Conservation (phyloP, 192 early-diverging fungal species). For the Mortierella claussenii region DNA sequence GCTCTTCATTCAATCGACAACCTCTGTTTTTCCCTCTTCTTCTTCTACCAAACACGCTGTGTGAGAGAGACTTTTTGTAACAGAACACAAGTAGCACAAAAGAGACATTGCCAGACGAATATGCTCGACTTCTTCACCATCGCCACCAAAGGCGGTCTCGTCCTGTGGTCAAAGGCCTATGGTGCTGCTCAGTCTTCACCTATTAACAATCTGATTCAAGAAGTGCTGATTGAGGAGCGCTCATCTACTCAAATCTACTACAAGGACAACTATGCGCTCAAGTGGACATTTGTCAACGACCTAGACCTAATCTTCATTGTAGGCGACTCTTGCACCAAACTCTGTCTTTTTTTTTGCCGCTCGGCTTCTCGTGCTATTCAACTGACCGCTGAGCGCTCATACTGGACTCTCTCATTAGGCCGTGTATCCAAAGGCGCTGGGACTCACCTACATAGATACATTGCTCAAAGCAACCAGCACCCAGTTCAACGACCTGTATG, state of each 20-base stretch:
- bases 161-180: constrained; percentile 86
- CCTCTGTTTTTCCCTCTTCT: neutral
- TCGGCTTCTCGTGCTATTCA: neutral
- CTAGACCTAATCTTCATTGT: constrained; percentile 84
- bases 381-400: too few species aligned
- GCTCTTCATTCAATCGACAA: too few species aligned
- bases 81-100: neutral
- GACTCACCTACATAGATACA: constrained; percentile 86
- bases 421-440: constrained; percentile 89
- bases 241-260: constrained; percentile 65
- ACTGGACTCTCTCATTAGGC: constrained; percentile 56
- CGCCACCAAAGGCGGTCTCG: constrained; percentile 87
- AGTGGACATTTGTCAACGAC: constrained; percentile 87
- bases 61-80: too few species aligned
- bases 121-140: constrained; percentile 92
- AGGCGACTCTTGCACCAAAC: constrained; percentile 3
- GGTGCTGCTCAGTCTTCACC: constrained; percentile 66
- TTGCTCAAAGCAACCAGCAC: constrained; percentile 75
- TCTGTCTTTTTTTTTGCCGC: neutral
- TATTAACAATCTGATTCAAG: constrained; percentile 77
- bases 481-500: constrained; percentile 73
- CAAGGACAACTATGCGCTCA: constrained; percentile 78
- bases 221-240: constrained; percentile 83
- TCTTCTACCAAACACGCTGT: neutral
- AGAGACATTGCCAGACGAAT: neutral